These are phyloP conservation scores for Nigrograna mackinnonii DNA, from an alignment of 2,329 filamentous ascomycete species.

Conservation along the genomic window DNA sequence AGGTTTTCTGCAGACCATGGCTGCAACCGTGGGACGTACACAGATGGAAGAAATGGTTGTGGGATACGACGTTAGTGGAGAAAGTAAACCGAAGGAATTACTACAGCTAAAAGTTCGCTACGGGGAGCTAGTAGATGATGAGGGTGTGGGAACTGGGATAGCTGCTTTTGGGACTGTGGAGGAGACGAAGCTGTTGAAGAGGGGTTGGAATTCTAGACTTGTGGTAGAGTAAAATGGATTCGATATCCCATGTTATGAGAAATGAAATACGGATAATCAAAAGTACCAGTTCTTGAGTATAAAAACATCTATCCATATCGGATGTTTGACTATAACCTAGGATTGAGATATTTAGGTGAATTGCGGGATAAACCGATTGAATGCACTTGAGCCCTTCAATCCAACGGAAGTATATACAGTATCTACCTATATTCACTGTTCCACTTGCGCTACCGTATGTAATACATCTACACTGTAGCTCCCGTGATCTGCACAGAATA, in stretches of 20 bases:
- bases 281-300: too few relatives aligned
- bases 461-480: slow-evolving; percentile 11
- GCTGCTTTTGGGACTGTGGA: neutral
- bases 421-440: too few relatives aligned
- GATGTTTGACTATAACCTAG: too few relatives aligned
- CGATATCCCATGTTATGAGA: too few relatives aligned
- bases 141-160: neutral
- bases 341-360: too few relatives aligned
- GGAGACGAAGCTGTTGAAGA: neutral
- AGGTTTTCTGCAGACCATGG: neutral
- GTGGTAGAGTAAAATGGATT: too few relatives aligned
- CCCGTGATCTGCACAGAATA: slow-evolving; percentile 22
- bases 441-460: neutral
- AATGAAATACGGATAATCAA: too few relatives aligned
- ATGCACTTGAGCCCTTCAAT: too few relatives aligned
- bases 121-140: neutral
- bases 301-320: too few relatives aligned
- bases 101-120: neutral
- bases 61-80: too few relatives aligned
- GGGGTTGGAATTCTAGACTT: neutral
- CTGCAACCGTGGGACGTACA: neutral
- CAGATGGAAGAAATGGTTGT: neutral
- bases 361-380: too few relatives aligned
- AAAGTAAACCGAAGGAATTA: slow-evolving; percentile 1
- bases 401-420: too few relatives aligned